Percentiles rank a stretch among this genome's conserved stretches.
These are phyloP conservation scores for Crithidia sp. DNA, from an alignment of 208 protist species.

Conservation along the genomic window DNA sequence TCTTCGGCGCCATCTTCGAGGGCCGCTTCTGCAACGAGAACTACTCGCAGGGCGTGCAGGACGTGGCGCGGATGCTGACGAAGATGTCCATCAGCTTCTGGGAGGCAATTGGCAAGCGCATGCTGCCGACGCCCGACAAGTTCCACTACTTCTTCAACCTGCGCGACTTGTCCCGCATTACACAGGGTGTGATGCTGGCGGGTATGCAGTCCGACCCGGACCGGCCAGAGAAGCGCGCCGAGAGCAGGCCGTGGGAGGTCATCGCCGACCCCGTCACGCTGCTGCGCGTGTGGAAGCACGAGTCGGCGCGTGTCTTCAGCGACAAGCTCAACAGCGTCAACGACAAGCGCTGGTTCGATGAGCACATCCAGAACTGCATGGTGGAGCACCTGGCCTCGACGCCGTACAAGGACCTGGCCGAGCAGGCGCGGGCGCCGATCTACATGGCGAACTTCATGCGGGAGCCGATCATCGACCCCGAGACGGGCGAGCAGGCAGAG, in stretches of 20 bases:
- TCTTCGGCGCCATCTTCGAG: slow-evolving; percentile 93
- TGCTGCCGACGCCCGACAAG: slow-evolving; percentile 97
- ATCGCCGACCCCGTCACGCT: slow-evolving; percentile 83
- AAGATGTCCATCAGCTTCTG: slow-evolving; percentile 94
- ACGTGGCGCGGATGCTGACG: slow-evolving; percentile 90
- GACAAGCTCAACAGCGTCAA: slow-evolving; percentile 95
- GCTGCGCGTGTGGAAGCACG: slow-evolving; percentile 97
- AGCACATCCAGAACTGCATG: slow-evolving; percentile 87
- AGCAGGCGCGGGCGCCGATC: slow-evolving; percentile 73
- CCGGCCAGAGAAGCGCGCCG: slow-evolving; percentile 84
- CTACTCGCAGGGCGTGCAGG: slow-evolving; percentile 84
- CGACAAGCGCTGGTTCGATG: slow-evolving; percentile 97
- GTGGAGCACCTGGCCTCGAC: slow-evolving; percentile 75
- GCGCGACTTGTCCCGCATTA: slow-evolving; percentile 96
- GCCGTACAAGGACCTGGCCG: slow-evolving; percentile 81
- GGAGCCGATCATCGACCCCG: slow-evolving; percentile 88
- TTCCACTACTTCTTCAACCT: slow-evolving; percentile 99
- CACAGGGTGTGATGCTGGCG: slow-evolving; percentile 94
- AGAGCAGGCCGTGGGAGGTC: slow-evolving; percentile 84
- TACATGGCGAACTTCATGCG: slow-evolving; percentile 97
- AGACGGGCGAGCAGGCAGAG: slow-evolving; percentile 91
- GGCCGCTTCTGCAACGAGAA: slow-evolving; percentile 91
- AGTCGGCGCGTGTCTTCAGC: slow-evolving; percentile 96
- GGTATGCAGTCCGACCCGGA: slow-evolving; percentile 89
- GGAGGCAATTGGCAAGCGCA: slow-evolving; percentile 88